Conservation (phyloP, 176 grass and related monocot genomes). For the Zea mays region Zm-B73-REFERENCE-NAM-5.0 NC_050097.1:82766501-82767000, state of each 20-base stretch:
- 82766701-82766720: constrained; percentile 40
- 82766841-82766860: too few relatives aligned
- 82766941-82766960: constrained; percentile 23
- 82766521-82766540: constrained; percentile 31
- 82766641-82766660: constrained; percentile 22
- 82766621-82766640: constrained; percentile 4
- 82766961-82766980: constrained; percentile 38
- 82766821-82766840: neutral
- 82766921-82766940: constrained; percentile 58
- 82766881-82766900: constrained; percentile 48
- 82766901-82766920: constrained; percentile 29
- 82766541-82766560: neutral
- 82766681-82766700: constrained; percentile 35
- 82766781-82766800: constrained; percentile 87
- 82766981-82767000: constrained; percentile 71
- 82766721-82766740: constrained; percentile 44
- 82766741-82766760: constrained; percentile 46
- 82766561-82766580: neutral
- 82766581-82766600: neutral
- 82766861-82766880: neutral
- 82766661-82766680: constrained; percentile 38
- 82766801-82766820: constrained; percentile 53
- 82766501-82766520: constrained; percentile 53
- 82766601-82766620: neutral
- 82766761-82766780: constrained; percentile 73